Conservation (phyloP, 1,284 basidiomycete genomes). For the Ceratobasidium sp. region DNA sequence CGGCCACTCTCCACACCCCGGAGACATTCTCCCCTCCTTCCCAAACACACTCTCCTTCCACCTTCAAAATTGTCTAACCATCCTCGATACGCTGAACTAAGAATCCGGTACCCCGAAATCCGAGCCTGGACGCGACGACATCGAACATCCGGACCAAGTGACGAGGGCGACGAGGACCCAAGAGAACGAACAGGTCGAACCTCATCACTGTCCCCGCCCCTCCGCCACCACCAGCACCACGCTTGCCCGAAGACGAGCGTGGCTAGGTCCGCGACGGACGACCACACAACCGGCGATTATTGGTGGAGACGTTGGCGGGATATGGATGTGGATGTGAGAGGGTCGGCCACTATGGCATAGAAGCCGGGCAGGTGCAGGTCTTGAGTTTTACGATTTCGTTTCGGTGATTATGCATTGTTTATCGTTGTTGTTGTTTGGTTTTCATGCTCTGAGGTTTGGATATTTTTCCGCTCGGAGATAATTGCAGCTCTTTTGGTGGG, state of each 20-base stretch:
- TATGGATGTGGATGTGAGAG: too few species aligned
- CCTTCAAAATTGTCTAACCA: not conserved
- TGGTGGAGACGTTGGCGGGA: slow-evolving; percentile 3
- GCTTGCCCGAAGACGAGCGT: not conserved
- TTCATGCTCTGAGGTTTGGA: too few species aligned
- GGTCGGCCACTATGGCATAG: too few species aligned
- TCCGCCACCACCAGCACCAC: not conserved
- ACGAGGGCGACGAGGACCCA: not conserved
- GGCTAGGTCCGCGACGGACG: not conserved
- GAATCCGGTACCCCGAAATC: slow-evolving; percentile 10
- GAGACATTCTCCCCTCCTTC: not conserved
- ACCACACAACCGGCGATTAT: slow-evolving; percentile 5
- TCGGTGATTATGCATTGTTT: too few species aligned
- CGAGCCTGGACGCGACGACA: not conserved
- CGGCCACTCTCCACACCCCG: not conserved
- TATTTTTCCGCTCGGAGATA: too few species aligned
- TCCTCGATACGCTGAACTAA: not conserved
- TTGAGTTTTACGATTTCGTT: too few species aligned
- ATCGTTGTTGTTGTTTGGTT: too few species aligned
- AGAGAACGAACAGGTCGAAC: not conserved
- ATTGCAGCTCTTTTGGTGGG: too few species aligned
- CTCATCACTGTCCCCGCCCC: not conserved
- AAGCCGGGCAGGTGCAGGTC: too few species aligned
- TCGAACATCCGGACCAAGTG: not conserved
- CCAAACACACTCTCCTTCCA: not conserved